Evolutionary conservation across 2,329 filamentous ascomycete species (phyloP).

Genomic region (Xylariaceae sp.): DNA sequence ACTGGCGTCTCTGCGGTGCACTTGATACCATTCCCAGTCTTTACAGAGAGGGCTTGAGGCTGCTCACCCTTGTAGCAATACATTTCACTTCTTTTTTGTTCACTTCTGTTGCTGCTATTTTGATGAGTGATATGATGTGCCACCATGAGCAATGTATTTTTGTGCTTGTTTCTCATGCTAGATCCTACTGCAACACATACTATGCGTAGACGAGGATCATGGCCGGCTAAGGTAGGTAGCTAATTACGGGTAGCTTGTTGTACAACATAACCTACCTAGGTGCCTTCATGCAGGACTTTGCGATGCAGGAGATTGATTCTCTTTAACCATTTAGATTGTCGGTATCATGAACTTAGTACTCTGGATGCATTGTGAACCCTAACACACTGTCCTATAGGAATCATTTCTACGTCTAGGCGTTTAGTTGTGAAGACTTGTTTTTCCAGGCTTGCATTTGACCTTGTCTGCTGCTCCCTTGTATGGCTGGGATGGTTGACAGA

Average conservation of each 20-base stretch:
- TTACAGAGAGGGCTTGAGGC: slow-evolving; percentile 9
- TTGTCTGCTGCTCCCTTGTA: background rate
- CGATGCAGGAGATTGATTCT: background rate
- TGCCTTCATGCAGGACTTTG: background rate
- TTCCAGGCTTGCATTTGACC: background rate
- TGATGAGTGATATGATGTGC: slow-evolving; percentile 9
- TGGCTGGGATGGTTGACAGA: background rate
- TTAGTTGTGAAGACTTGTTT: background rate
- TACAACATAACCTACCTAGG: too few species aligned
- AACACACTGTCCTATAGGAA: background rate
- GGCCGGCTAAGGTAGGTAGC: too few species aligned
- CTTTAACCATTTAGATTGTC: background rate
- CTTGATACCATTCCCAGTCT: slow-evolving; percentile 24
- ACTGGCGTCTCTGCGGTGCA: slow-evolving; percentile 17
- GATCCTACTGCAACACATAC: too few species aligned
- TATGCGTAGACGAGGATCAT: too few species aligned
- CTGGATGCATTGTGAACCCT: background rate
- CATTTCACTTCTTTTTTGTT: slow-evolving; percentile 24
- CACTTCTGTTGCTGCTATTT: slow-evolving; percentile 12
- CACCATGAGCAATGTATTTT: slow-evolving; percentile 1
- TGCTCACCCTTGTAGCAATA: slow-evolving; percentile 4
- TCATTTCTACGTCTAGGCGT: background rate
- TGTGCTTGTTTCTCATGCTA: background rate
- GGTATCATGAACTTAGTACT: background rate
- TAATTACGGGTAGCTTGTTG: too few species aligned